Evolutionary conservation across 2,329 filamentous ascomycete species (phyloP).

Genomic region (Talaromyces albobiverticillius): DNA sequence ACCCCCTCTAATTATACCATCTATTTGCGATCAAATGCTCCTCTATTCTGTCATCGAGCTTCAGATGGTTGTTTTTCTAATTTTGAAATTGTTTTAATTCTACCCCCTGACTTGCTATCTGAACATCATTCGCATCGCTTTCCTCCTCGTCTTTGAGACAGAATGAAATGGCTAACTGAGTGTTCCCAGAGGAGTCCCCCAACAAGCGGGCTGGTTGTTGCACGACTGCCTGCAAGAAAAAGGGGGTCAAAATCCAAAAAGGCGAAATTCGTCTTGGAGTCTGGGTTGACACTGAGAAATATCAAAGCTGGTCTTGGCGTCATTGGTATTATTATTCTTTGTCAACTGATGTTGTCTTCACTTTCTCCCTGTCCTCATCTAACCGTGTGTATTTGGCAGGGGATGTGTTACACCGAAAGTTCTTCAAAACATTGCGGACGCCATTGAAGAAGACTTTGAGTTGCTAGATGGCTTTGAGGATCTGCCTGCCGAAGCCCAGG

Average conservation of each 20-base stretch:
- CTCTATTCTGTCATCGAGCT: too few relatives aligned
- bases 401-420: constrained; percentile 81
- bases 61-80: not conserved
- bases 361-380: not conserved
- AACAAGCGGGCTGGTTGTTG: constrained; percentile 73
- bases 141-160: not conserved
- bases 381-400: constrained; percentile 52
- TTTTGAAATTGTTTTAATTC: not conserved
- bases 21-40: not conserved
- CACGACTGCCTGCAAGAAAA: constrained; percentile 69
- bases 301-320: constrained; percentile 71
- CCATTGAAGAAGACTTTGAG: constrained; percentile 54
- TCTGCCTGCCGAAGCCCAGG: constrained; percentile 63
- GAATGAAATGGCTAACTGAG: not conserved
- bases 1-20: not conserved
- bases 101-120: not conserved
- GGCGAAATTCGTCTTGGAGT: constrained; percentile 74
- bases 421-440: constrained; percentile 60
- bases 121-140: not conserved
- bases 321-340: constrained; percentile 67
- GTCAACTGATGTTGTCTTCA: not conserved
- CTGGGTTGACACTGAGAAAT: constrained; percentile 62
- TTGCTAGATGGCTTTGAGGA: constrained; percentile 80
- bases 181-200: constrained; percentile 63
- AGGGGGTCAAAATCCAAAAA: constrained; percentile 68